These are phyloP conservation scores for Triticum monococcum DNA, from an alignment of 176 grass and related monocot genomes.

Conservation along the genomic window DNA sequence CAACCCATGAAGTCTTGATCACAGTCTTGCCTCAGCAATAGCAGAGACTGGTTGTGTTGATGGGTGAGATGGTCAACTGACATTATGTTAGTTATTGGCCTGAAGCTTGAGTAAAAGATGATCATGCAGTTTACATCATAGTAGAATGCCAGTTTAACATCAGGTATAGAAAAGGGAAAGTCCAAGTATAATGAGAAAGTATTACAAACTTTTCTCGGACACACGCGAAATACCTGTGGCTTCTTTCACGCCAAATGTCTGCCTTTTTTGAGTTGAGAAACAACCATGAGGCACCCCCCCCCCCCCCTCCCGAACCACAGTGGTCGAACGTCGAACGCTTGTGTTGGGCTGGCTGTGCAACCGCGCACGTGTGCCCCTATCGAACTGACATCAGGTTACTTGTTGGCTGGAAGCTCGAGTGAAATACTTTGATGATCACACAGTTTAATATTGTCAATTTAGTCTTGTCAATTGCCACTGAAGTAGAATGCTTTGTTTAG, in stretches of 20 bases:
- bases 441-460: background rate
- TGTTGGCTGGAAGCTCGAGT: background rate
- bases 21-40: background rate
- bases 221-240: too few species aligned
- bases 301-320: background rate
- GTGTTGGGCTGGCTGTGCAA: background rate
- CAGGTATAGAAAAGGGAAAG: background rate
- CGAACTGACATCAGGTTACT: background rate
- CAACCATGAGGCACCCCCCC: too few species aligned
- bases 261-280: too few species aligned
- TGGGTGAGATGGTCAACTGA: background rate
- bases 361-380: background rate
- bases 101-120: background rate
- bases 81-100: background rate
- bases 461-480: background rate
- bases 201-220: background rate
- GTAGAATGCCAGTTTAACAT: background rate
- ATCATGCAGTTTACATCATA: background rate
- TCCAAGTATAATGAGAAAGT: background rate
- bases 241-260: background rate
- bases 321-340: background rate
- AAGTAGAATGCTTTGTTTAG: background rate
- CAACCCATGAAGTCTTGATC: background rate
- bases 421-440: constrained; percentile 1
- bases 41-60: background rate